Evolutionary conservation across 2,329 filamentous ascomycete genomes (phyloP), one percentile per base, ranked within the genome.

Genomic region (Cryphonectria radicalis): DNA sequence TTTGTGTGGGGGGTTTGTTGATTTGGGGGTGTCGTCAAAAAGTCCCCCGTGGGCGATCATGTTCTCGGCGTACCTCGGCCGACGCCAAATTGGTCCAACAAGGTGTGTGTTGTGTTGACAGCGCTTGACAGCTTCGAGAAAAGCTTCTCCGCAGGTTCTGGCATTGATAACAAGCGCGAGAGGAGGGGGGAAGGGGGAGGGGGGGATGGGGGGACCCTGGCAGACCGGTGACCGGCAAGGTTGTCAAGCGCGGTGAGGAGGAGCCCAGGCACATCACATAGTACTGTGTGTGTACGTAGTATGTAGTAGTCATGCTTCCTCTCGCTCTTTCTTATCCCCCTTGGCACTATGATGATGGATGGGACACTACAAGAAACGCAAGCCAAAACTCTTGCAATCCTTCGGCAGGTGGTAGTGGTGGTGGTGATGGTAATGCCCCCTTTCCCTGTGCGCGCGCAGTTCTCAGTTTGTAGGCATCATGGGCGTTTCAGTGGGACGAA

Each of bases 71-170:
- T 13, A 53, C 40, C 42, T 65, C 43, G 63, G 43, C 63, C 63
- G 63, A 65, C 63, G 42, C 42, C 63, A 65, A 13, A 8, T 22
- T 11, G 40, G 63, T 28, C 43, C 10, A 25, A 25, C 25, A 63
- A 63, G 46, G 46, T 50, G 19, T 46, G 28, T 3, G 28, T n/a
- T 13, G 53, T 32, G 55, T 32, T 32, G 55, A 59, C 55, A 59
- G 55, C 25, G 55, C 55, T 40, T 62, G 59, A 62, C 32, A 40
- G 59, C 59, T 62, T 62, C 59, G 59, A 62, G 59, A 62, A 62
- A 37, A 62, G 19, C 35, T n/a, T n/a, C 59, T 62, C 28, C 57
- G 32, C 32, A 37, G 14, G 14, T 46, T 46, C 46, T 50, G 59
- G 59, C 59, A 37, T 40, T 62, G 59, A 37, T 62, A 62, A 40